Evolutionary conservation across 805 yeast genomes (phyloP).

Genomic region (Yamadazyma insecticola): DNA sequence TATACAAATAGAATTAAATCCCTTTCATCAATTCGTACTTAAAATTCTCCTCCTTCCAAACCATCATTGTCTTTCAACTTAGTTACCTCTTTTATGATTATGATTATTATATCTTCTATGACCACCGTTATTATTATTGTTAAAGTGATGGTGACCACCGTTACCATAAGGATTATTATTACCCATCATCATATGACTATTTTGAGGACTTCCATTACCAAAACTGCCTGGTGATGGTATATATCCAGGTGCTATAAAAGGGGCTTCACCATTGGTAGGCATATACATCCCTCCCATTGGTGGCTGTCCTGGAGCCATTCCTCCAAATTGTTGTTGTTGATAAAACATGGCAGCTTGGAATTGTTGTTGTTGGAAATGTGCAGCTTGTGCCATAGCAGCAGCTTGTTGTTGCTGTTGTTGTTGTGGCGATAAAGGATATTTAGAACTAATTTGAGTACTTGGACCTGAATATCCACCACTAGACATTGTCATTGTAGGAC

Average conservation of each 20-base stretch:
- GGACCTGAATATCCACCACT: conserved; percentile 1
- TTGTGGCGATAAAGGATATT: conserved; percentile 14
- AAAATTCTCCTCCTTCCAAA: too few species aligned
- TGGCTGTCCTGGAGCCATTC: conserved; percentile 30
- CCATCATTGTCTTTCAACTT: too few species aligned
- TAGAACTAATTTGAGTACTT: conserved; percentile 1
- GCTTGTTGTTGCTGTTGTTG: conserved; percentile 11
- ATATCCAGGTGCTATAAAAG: conserved; percentile 23
- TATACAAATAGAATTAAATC: too few species aligned
- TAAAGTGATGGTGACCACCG: conserved; percentile 1
- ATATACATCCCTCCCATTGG: conserved; percentile 16
- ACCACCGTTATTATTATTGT: conserved; percentile 4
- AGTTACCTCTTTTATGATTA: too few species aligned
- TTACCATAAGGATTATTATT: conserved; percentile 5
- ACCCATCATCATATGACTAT: conserved; percentile 5
- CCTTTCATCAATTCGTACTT: too few species aligned
- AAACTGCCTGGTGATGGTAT: conserved; percentile 28
- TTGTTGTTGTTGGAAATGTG: conserved; percentile 33
- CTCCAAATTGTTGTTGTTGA: conserved; percentile 29
- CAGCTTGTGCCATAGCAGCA: conserved; percentile 21
- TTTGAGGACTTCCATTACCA: conserved; percentile 8
- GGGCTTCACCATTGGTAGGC: conserved; percentile 4
- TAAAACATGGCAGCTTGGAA: conserved; percentile 35
- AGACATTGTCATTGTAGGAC: conserved; percentile 5
- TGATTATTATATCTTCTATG: too few species aligned